Conservation (phyloP, 2,329 filamentous ascomycete species). For the Proliferodiscus dingleyae region DNA sequence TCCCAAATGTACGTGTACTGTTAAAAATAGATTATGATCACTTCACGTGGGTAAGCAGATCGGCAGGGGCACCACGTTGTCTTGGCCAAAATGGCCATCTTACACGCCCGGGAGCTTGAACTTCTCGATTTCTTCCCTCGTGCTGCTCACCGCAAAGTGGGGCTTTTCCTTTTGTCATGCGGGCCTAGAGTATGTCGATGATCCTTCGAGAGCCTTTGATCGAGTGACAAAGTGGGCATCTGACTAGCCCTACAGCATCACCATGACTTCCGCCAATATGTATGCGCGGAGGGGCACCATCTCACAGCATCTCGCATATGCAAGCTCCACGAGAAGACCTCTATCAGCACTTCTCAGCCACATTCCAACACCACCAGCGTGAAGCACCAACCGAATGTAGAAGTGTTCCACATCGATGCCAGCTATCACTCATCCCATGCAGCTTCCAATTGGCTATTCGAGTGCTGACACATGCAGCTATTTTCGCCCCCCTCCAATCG, state of each 20-base stretch:
- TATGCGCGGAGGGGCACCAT: neutral
- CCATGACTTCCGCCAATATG: neutral
- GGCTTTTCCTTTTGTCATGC: no score
- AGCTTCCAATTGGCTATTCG: neutral
- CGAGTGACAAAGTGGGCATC: neutral
- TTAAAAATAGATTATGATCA: neutral
- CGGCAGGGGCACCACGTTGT: neutral
- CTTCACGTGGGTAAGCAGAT: neutral
- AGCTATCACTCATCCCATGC: neutral
- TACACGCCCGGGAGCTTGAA: neutral
- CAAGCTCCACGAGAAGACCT: neutral
- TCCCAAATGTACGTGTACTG: neutral
- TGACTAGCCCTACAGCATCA: neutral
- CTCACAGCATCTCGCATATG: neutral
- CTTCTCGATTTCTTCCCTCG: neutral
- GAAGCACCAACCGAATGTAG: neutral
- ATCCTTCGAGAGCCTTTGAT: neutral
- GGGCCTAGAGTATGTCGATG: neutral
- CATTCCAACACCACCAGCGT: neutral
- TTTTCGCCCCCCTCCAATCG: slow-evolving; percentile 1
- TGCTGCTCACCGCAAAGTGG: neutral
- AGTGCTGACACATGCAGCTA: neutral
- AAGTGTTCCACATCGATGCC: neutral
- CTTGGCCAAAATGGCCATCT: neutral
- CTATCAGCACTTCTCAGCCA: neutral